These are phyloP conservation scores for Hypholoma sublateritium DNA, from an alignment of 768 basidiomycete genomes.

Conservation along the genomic window DNA sequence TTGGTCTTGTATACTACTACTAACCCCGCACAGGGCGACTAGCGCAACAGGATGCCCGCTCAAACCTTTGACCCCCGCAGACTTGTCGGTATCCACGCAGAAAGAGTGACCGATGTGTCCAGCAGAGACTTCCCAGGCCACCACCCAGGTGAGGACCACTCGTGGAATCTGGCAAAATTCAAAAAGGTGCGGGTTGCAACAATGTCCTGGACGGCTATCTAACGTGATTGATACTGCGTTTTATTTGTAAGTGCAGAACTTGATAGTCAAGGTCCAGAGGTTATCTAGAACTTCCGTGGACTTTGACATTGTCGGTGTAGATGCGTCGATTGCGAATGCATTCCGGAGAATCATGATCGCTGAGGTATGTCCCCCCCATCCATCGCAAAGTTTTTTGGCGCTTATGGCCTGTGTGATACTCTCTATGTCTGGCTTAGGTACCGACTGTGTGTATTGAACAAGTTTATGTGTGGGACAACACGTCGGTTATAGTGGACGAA, in stretches of 20 bases:
- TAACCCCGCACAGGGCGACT: background rate
- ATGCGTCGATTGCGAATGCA: conserved; percentile 95
- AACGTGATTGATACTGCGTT: background rate
- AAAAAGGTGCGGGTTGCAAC: conserved; percentile 55
- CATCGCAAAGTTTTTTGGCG: background rate
- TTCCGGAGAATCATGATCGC: conserved; percentile 90
- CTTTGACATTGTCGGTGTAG: conserved; percentile 94
- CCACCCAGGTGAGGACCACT: conserved; percentile 79
- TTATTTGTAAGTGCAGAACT: conserved; percentile 53
- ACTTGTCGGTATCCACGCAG: conserved; percentile 69
- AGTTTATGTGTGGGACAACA: conserved; percentile 94
- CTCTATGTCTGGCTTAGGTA: conserved; percentile 49
- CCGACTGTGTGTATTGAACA: conserved; percentile 90
- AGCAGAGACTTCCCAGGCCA: conserved; percentile 92
- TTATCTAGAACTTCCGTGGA: conserved; percentile 85
- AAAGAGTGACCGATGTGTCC: conserved; percentile 77
- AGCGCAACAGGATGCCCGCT: conserved; percentile 14
- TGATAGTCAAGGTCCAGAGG: conserved; percentile 72
- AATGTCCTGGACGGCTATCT: background rate
- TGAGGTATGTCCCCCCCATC: conserved; percentile 68
- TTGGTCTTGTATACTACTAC: too few species aligned
- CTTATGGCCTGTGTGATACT: too few species aligned
- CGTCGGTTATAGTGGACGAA: conserved; percentile 91
- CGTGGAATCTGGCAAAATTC: conserved; percentile 80
- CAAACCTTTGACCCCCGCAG: conserved; percentile 33